Evolutionary conservation across 1,284 basidiomycete genomes (phyloP), one percentile per base, ranked within the genome.

Genomic region (Leccinum fallax): DNA sequence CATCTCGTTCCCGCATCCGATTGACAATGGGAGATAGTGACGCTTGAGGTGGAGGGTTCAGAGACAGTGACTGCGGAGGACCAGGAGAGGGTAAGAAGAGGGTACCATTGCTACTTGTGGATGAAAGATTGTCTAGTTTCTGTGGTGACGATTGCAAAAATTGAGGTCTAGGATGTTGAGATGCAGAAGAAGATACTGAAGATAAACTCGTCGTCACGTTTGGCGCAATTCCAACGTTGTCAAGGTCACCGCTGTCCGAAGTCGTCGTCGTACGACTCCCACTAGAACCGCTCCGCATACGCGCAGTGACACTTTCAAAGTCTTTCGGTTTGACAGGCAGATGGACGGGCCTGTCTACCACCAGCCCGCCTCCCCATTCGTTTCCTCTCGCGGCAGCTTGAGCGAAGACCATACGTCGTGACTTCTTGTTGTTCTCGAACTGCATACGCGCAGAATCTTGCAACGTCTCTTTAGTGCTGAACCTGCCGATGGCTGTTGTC

Each of bases 211-310:
- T 66, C n/a, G 65, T 68, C 62, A 73, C 71, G 59, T 75, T 75
- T 38, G 73, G 74, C 24, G 74, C 74, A 63, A 77, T 71, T 56
- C 77, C 77, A 66, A 73, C 73, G 64, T 79, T 82, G 59, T 87
- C 84, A 43, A 81, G 64, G 52, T 90, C 88, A 58, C 85, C 88
- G 63, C 87, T 90, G 66, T 92, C 90, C 43, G 89, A 90, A 21
- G 89, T 85, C 40, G 82, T 76, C 21, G 89, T 91, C 19, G 89
- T 90, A 56, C 87, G 83, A 78, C 89, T 92, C 49, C 87, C 89
- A 13, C 89, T 90, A 49, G 91, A 93, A 26, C 89, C 90, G 73
- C 91, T 93, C 61, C 90, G 84, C 79, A 91, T 81, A 61, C 92
- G 84, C 6, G 80, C 75, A 55, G 69, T 70, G 48, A 70, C 71